phyloP scores from a whole-genome alignment of 1,284 basidiomycete genomes.

The Naganishia albida region DNA sequence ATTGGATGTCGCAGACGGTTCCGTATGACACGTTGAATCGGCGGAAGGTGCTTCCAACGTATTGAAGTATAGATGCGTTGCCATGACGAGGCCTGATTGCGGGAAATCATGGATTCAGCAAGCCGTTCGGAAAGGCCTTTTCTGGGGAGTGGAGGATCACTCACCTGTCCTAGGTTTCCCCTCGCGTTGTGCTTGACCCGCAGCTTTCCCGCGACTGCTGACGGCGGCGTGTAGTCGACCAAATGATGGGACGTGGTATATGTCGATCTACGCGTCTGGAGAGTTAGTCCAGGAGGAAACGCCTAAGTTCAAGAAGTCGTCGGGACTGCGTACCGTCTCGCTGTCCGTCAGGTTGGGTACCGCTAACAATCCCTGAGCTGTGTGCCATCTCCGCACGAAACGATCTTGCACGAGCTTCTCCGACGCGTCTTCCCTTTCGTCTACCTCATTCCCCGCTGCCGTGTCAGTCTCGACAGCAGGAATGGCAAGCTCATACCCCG shows the following conservation, averaged over 20 bases:
- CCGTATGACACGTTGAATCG: constrained; percentile 24
- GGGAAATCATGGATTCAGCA: too few relatives aligned
- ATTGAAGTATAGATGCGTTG: constrained; percentile 64
- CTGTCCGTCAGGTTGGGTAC: constrained; percentile 86
- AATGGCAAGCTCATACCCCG: constrained; percentile 32
- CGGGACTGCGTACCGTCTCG: constrained; percentile 62
- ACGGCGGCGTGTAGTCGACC: constrained; percentile 76
- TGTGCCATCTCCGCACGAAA: constrained; percentile 33
- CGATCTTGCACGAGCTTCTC: neutral
- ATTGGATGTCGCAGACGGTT: constrained; percentile 45
- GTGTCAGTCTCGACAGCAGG: too few relatives aligned
- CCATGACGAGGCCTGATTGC: constrained; percentile 76
- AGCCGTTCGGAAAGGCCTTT: neutral
- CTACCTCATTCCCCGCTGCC: too few relatives aligned
- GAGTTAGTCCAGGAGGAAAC: constrained; percentile 8
- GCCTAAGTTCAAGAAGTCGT: too few relatives aligned
- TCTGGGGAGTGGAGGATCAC: neutral
- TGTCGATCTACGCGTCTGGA: constrained; percentile 63
- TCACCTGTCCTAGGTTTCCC: constrained; percentile 6
- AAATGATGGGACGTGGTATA: constrained; percentile 69
- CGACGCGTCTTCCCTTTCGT: constrained; percentile 6
- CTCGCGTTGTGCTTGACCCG: neutral
- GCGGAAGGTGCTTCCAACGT: constrained; percentile 8
- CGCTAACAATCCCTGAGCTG: constrained; percentile 63
- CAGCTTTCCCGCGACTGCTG: neutral